Evolutionary conservation across 176 grass and related monocot genomes (phyloP), one percentile per base, ranked within the genome.

Genomic region (Carex kokanica): DNA sequence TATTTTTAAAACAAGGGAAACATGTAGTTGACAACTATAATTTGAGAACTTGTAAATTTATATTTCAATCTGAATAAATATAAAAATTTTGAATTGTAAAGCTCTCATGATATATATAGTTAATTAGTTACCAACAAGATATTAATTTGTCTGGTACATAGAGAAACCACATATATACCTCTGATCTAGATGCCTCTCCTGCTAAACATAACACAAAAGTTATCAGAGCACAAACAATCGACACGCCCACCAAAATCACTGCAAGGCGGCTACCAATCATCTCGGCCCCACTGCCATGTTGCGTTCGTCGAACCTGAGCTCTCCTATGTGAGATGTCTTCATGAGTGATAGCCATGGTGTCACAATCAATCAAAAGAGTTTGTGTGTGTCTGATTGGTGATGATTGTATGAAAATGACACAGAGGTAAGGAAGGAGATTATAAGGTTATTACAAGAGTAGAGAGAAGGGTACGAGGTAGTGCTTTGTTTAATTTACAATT

Each of bases 151-250:
- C 8, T 2, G 45, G 45, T 12, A 49, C 9, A 49, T 49, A 12
- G 45, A 49, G 10, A 49, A 11, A 49, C 45, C 10, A 49, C 9
- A 49, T 12, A 49, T 49, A 40, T 82, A 86, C 94, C 94, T 94
- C 90, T 10, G 95, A 94, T 59, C 95, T 89, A 3, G 90, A 90
- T 47, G 84, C 90, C 60, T 95, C 93, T 23, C 90, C 93, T 34
- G 93, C 88, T 74, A 95, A 93, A 87, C 96, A 99, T 72, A 95
- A 85, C 65, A 99, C 85, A 80, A 99, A 99, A 74, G 87, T 83
- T 78, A 85, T 62, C 84, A 99, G 78, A 82, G 92, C 89, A 77
- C 89, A 93, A 54, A 93, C 54, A 40, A 99, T 85, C 55, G 97
- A 99, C 16, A 99, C 86, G 80, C 65, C 86, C 32, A 95, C 93